Conservation (phyloP, 352 stramenopile species). For the Phytophthora pluvialis region DNA sequence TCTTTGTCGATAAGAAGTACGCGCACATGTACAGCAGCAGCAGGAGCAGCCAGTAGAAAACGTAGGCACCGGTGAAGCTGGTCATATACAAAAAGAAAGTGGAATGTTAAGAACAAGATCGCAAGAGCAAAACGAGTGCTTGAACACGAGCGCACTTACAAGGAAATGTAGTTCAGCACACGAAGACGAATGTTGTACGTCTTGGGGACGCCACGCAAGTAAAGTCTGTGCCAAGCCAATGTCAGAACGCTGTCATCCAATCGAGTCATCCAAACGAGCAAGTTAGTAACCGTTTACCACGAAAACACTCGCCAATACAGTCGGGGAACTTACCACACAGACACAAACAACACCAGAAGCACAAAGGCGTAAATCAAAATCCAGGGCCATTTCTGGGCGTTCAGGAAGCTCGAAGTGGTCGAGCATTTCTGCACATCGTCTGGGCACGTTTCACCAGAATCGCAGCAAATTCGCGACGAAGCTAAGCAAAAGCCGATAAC, state of each 20-base stretch:
- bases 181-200: slow-evolving; percentile 91
- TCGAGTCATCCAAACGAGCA: neutral
- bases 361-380: slow-evolving; percentile 90
- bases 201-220: slow-evolving; percentile 84
- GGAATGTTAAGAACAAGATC: slow-evolving; percentile 6
- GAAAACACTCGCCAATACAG: neutral
- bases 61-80: slow-evolving; percentile 86
- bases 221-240: slow-evolving; percentile 84
- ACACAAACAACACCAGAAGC: slow-evolving; percentile 84
- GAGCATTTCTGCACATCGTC: slow-evolving; percentile 49
- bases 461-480: slow-evolving; percentile 83
- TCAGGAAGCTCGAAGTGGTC: slow-evolving; percentile 68
- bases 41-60: slow-evolving; percentile 90
- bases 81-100: slow-evolving; percentile 5
- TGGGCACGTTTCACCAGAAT: slow-evolving; percentile 50
- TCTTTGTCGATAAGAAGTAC: slow-evolving; percentile 88
- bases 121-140: neutral
- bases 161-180: slow-evolving; percentile 90
- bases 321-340: slow-evolving; percentile 58
- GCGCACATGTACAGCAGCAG: slow-evolving; percentile 90
- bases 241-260: slow-evolving; percentile 61
- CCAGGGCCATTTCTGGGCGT: slow-evolving; percentile 87
- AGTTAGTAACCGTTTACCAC: slow-evolving; percentile 1
- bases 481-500: slow-evolving; percentile 87
- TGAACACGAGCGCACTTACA: slow-evolving; percentile 52